Evolutionary conservation across 148 eudicot species (phyloP), one percentile per base, ranked within the genome.

Genomic region (Linanthus parryae): DNA sequence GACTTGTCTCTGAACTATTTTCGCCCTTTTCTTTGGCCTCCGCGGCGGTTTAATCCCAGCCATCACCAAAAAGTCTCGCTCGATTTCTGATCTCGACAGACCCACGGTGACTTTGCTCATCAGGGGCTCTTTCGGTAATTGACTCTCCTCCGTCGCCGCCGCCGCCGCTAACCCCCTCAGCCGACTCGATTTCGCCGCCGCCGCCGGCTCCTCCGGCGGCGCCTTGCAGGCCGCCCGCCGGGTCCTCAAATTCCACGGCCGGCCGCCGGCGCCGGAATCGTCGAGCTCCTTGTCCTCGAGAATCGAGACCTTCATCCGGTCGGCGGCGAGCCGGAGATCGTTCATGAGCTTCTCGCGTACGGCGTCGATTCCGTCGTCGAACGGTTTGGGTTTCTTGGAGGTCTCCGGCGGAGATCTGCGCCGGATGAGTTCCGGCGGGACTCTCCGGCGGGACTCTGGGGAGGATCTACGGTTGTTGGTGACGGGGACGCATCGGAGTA

Each of bases 221-320:
- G 60, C 64, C 42, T 48, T 56, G 41, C 79, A 70, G 1, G 58
- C 74, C 6, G 66, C 48, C 0, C 65, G 41, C 34, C 68, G 29
- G 7, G 53, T 47, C 52, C 52, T 47, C 19, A 47, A 16, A n/a
- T 47, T 47, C 52, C 52, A 47, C 52, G 52, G 52, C 30, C 31
- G 26, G 15, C 28, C 25, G 24, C 24, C 1, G 8, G 23, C 24
- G 7, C 8, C 25, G 5, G 25, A 1, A 8, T 45, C 27, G 14
- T 13, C 7, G 11, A 11, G 7, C 35, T 5, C 35, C 35, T 5
- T 29, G 0, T 27, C 28, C 2, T 20, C 5, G 16, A 10, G 21
- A 20, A 11, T 11, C 7, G 34, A 47, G 34, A 47, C 19, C 31
- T 27, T 47, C 18, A 26, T 47, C 17, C 15, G 1, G 13, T 47